Conservation (phyloP, 176 grass and related monocot genomes). For the Themeda triandra region DNA sequence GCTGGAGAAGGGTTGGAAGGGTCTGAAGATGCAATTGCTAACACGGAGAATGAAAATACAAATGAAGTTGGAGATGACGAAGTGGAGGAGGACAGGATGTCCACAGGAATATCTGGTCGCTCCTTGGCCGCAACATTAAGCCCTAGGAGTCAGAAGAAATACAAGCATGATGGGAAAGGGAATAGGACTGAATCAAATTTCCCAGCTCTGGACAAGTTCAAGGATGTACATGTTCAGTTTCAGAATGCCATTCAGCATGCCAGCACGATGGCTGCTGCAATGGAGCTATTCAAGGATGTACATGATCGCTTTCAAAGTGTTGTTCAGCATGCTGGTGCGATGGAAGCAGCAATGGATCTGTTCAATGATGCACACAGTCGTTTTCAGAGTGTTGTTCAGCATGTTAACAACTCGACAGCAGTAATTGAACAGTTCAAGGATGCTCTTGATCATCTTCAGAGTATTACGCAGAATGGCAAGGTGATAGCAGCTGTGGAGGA, state of each 20-base stretch:
- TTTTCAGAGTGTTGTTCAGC: conserved; percentile 23
- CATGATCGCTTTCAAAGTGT: conserved; percentile 29
- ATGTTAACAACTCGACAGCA: not conserved
- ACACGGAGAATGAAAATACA: conserved; percentile 30
- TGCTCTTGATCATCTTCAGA: conserved; percentile 24
- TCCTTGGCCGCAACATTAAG: conserved; percentile 10
- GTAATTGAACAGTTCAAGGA: conserved; percentile 41
- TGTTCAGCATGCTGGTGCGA: conserved; percentile 28
- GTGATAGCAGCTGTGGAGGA: not conserved
- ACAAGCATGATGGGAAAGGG: conserved; percentile 17
- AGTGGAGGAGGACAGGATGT: conserved; percentile 8
- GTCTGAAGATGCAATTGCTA: conserved; percentile 29
- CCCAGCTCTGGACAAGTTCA: not conserved
- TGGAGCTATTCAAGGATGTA: conserved; percentile 44
- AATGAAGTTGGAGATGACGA: conserved; percentile 35
- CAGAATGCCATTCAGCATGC: conserved; percentile 17
- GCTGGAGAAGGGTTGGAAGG: conserved; percentile 26
- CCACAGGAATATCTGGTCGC: not conserved
- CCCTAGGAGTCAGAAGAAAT: conserved; percentile 15
- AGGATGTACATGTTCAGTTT: conserved; percentile 27
- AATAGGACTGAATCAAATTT: conserved; percentile 14
- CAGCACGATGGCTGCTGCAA: conserved; percentile 22
- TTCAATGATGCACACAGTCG: conserved; percentile 28
- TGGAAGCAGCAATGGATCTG: conserved; percentile 36
- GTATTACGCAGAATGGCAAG: not conserved